Conservation (phyloP, 2,329 filamentous ascomycete genomes). For the Xylariaceae sp. region DNA sequence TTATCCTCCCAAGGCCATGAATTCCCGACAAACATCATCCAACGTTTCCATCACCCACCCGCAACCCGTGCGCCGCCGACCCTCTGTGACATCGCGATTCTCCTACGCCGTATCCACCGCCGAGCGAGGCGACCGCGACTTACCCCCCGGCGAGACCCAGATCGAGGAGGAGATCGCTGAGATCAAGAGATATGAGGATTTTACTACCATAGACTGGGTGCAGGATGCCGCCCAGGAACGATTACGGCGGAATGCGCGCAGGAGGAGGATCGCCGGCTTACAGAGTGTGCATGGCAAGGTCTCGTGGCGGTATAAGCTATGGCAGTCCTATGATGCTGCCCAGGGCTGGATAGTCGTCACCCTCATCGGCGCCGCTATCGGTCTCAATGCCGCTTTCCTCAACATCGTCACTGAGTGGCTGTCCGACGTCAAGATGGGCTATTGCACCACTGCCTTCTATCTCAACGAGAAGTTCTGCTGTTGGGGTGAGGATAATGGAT, state of each 20-base stretch:
- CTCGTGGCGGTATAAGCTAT: constrained; percentile 77
- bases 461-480: constrained; percentile 97
- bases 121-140: constrained; percentile 57
- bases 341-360: constrained; percentile 98
- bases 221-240: constrained; percentile 94
- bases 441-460: constrained; percentile 94
- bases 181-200: constrained; percentile 98
- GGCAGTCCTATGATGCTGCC: constrained; percentile 88
- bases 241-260: constrained; percentile 69
- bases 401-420: constrained; percentile 98
- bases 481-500: constrained; percentile 90
- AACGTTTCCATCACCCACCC: constrained; percentile 49
- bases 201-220: constrained; percentile 98
- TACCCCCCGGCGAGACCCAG: constrained; percentile 57
- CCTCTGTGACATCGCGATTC: constrained; percentile 61
- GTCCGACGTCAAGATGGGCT: constrained; percentile 90
- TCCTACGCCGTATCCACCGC: constrained; percentile 63
- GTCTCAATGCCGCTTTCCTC: constrained; percentile 84
- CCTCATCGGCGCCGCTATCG: constrained; percentile 87
- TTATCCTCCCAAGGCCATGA: constrained; percentile 42
- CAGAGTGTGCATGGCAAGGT: constrained; percentile 65
- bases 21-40: constrained; percentile 39
- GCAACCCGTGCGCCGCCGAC: constrained; percentile 42
- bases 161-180: constrained; percentile 94
- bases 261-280: constrained; percentile 67